Evolutionary conservation across 768 basidiomycete species (phyloP).

Genomic region (Kwoniella heveanensis): DNA sequence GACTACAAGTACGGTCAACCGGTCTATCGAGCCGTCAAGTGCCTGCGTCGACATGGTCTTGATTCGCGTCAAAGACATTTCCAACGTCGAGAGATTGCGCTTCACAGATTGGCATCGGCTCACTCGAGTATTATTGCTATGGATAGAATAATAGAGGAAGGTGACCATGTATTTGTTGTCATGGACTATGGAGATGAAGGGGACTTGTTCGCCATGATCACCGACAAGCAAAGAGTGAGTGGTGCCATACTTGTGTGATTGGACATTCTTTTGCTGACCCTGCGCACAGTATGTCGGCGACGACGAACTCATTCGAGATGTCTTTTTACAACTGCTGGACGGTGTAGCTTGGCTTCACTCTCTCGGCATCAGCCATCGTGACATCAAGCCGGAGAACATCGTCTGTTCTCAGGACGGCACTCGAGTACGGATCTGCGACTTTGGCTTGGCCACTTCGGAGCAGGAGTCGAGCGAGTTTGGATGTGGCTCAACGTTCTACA

Average conservation of each 20-base stretch:
- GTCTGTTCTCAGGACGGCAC: slow-evolving; percentile 59
- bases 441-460: slow-evolving; percentile 55
- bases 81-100: slow-evolving; percentile 69
- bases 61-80: slow-evolving; percentile 66
- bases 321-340: slow-evolving; percentile 90
- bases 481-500: slow-evolving; percentile 56
- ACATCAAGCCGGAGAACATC: slow-evolving; percentile 55
- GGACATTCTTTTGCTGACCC: slow-evolving; percentile 61
- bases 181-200: slow-evolving; percentile 56
- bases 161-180: slow-evolving; percentile 47
- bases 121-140: slow-evolving; percentile 49
- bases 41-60: slow-evolving; percentile 64
- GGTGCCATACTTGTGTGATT: neutral
- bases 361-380: slow-evolving; percentile 52
- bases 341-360: slow-evolving; percentile 63
- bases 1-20: slow-evolving; percentile 57
- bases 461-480: slow-evolving; percentile 50
- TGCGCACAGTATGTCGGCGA: slow-evolving; percentile 46
- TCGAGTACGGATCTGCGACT: slow-evolving; percentile 53
- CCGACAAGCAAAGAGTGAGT: slow-evolving; percentile 52
- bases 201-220: slow-evolving; percentile 54
- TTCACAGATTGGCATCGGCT: slow-evolving; percentile 57
- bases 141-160: slow-evolving; percentile 49
- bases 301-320: slow-evolving; percentile 77
- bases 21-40: slow-evolving; percentile 82